Percentiles rank a stretch among this genome's conserved stretches.
phyloP scores from a whole-genome alignment of 2,329 filamentous ascomycete species.

The Pestalotiopsis sp. region DNA sequence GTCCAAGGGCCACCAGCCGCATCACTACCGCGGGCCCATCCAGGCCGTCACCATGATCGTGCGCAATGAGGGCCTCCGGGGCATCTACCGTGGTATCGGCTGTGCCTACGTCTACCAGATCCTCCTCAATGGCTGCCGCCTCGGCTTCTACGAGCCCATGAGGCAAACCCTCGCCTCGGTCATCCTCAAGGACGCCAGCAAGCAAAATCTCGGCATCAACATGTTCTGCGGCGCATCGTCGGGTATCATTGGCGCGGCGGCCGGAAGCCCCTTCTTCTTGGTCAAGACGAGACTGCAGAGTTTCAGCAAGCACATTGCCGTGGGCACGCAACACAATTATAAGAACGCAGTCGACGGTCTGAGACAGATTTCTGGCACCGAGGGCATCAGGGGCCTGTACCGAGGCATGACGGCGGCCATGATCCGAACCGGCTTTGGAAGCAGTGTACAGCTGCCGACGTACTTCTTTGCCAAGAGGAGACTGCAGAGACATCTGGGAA shows the following conservation, averaged over 20 bases:
- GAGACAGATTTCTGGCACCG: conserved; percentile 73
- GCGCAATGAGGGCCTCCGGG: conserved; percentile 83
- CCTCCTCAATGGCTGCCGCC: conserved; percentile 90
- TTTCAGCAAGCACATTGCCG: conserved; percentile 87
- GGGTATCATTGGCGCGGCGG: conserved; percentile 88
- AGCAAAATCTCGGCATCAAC: conserved; percentile 87
- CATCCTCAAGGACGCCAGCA: conserved; percentile 71
- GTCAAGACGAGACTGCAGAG: conserved; percentile 96
- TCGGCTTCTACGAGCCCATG: conserved; percentile 97
- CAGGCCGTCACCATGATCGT: conserved; percentile 91
- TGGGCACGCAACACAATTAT: conserved; percentile 96
- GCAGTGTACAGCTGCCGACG: conserved; percentile 92
- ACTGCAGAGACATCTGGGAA: conserved; percentile 78
- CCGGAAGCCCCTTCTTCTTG: conserved; percentile 94
- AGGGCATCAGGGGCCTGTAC: conserved; percentile 84
- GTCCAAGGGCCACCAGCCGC: conserved; percentile 79
- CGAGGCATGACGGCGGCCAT: conserved; percentile 90
- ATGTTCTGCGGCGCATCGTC: conserved; percentile 90
- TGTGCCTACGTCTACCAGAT: conserved; percentile 97
- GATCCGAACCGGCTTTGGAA: conserved; percentile 94
- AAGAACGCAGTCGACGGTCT: conserved; percentile 83
- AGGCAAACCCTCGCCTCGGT: conserved; percentile 70
- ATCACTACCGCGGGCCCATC: conserved; percentile 87
- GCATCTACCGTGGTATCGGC: conserved; percentile 86
- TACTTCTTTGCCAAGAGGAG: conserved; percentile 97